Conservation (phyloP, 78 protist species). For the Dictyostelium firmibasis region DNA sequence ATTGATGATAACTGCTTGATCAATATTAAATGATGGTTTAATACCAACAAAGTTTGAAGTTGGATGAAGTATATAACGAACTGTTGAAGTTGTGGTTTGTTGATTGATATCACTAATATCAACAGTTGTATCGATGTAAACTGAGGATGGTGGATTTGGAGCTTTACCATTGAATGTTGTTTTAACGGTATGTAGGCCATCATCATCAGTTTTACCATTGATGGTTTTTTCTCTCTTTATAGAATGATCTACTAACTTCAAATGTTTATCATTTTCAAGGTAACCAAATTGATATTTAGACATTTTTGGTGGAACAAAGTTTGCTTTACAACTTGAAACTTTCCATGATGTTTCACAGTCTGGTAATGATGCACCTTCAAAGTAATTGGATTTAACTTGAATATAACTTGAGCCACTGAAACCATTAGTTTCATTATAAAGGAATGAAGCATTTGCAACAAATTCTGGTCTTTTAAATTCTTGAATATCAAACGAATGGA, state of each 20-base stretch:
- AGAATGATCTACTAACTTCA: neutral
- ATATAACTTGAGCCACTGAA: conserved; percentile 42
- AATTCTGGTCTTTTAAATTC: conserved; percentile 76
- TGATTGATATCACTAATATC: conserved; percentile 55
- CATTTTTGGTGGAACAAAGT: conserved; percentile 36
- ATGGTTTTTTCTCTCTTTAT: neutral
- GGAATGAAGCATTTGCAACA: conserved; percentile 18
- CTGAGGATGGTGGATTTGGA: conserved; percentile 57
- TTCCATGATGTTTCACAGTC: conserved; percentile 50
- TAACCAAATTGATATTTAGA: conserved; percentile 43
- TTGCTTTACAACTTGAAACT: neutral
- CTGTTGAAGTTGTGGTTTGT: conserved; percentile 16
- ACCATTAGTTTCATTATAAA: conserved; percentile 1
- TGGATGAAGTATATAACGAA: conserved; percentile 65
- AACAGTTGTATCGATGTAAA: conserved; percentile 50
- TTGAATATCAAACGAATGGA: conserved; percentile 31
- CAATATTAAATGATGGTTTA: neutral
- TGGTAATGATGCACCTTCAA: conserved; percentile 66
- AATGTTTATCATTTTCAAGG: neutral
- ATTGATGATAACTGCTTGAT: neutral
- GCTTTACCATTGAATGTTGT: conserved; percentile 31
- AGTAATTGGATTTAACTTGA: conserved; percentile 58
- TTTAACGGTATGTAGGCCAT: conserved; percentile 56
- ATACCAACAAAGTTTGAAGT: conserved; percentile 39
- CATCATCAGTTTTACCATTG: conserved; percentile 53